Conservation (phyloP, 495 filamentous ascomycete genomes). For the Neurospora africana region DNA sequence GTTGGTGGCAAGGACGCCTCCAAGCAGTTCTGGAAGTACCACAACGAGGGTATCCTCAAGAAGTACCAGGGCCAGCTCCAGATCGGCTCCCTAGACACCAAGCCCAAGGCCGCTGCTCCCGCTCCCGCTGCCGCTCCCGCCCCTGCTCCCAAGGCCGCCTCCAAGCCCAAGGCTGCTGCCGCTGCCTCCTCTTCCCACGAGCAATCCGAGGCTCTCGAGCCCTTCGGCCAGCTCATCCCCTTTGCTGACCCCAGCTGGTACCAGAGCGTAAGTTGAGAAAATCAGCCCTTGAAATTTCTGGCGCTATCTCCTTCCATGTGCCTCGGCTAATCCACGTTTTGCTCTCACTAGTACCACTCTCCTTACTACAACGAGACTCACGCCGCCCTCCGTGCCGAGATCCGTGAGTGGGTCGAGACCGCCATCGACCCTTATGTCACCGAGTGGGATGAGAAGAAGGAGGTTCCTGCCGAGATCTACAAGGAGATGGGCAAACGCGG, state of each 20-base stretch:
- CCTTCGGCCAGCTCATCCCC: slow-evolving; percentile 77
- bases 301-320: background rate
- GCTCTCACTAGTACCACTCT: slow-evolving; percentile 69
- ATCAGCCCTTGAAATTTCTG: background rate
- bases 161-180: slow-evolving; percentile 42
- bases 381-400: slow-evolving; percentile 76
- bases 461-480: slow-evolving; percentile 80
- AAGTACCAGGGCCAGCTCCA: slow-evolving; percentile 85
- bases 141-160: slow-evolving; percentile 23
- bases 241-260: slow-evolving; percentile 94
- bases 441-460: slow-evolving; percentile 93
- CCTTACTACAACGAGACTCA: slow-evolving; percentile 93
- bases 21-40: slow-evolving; percentile 99
- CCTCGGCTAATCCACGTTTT: background rate
- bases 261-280: slow-evolving; percentile 61
- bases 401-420: slow-evolving; percentile 81
- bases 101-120: slow-evolving; percentile 51
- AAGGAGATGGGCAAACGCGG: slow-evolving; percentile 89
- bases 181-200: slow-evolving; percentile 40
- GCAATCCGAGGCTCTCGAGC: slow-evolving; percentile 62
- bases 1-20: slow-evolving; percentile 95
- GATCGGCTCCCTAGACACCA: slow-evolving; percentile 82
- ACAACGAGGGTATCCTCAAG: slow-evolving; percentile 87
- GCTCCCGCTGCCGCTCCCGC: slow-evolving; percentile 45
- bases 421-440: slow-evolving; percentile 86